These are phyloP conservation scores for Populus tomentosa DNA, from an alignment of 441 rosid genomes.

Conservation along the genomic window DNA sequence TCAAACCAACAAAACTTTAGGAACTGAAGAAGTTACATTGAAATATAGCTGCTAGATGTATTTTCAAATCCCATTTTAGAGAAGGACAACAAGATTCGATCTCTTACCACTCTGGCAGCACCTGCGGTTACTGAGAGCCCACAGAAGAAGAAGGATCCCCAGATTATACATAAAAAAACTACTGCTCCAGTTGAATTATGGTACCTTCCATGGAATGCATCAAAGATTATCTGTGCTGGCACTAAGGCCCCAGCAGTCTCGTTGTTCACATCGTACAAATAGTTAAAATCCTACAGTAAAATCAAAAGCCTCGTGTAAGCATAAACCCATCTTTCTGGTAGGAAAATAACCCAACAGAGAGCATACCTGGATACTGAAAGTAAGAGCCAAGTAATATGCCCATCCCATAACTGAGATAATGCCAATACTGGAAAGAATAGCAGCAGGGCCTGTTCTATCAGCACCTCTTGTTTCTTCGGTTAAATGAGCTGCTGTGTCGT, in stretches of 20 bases:
- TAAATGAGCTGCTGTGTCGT: slow-evolving; percentile 65
- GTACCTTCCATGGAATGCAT: slow-evolving; percentile 63
- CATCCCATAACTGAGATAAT: slow-evolving; percentile 56
- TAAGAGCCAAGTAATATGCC: slow-evolving; percentile 59
- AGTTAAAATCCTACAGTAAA: slow-evolving; percentile 32
- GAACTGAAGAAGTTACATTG: neutral
- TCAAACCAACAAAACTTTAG: no score
- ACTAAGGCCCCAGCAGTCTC: slow-evolving; percentile 60
- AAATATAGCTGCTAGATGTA: neutral
- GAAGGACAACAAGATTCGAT: neutral
- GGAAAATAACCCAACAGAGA: neutral
- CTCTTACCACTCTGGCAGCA: slow-evolving; percentile 60
- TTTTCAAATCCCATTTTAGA: no score
- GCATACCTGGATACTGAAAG: slow-evolving; percentile 51
- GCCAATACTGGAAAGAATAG: slow-evolving; percentile 57
- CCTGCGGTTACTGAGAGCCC: slow-evolving; percentile 56
- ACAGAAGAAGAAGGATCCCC: slow-evolving; percentile 71
- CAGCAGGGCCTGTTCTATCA: slow-evolving; percentile 58
- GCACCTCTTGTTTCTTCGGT: slow-evolving; percentile 72
- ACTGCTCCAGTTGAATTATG: slow-evolving; percentile 50
- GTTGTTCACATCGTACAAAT: slow-evolving; percentile 44
- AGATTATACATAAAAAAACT: slow-evolving; percentile 43
- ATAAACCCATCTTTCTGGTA: neutral
- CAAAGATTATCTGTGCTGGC: slow-evolving; percentile 57
- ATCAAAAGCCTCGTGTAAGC: neutral